Evolutionary conservation across 495 filamentous ascomycete genomes (phyloP).

Genomic region (Chaetomium fimeti): DNA sequence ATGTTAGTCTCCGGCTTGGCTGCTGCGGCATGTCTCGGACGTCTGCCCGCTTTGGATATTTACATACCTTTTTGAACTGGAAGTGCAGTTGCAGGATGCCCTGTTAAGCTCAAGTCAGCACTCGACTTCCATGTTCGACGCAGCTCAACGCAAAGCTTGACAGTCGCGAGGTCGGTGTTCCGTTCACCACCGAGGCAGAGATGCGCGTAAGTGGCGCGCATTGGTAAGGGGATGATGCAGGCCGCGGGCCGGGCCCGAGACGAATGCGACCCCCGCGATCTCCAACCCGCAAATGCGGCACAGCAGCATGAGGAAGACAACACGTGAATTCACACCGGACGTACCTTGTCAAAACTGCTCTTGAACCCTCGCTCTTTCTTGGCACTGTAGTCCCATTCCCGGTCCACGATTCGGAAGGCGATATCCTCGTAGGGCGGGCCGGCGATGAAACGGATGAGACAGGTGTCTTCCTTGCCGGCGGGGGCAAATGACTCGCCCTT

Average conservation of each 20-base stretch:
- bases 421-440: slow-evolving; percentile 97
- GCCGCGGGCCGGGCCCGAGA: slow-evolving; percentile 19
- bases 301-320: slow-evolving; percentile 19
- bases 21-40: not conserved
- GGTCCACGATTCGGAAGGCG: slow-evolving; percentile 96
- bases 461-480: slow-evolving; percentile 97
- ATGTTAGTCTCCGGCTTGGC: slow-evolving; percentile 42
- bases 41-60: not conserved
- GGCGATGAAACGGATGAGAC: slow-evolving; percentile 91
- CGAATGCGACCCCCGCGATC: slow-evolving; percentile 11
- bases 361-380: slow-evolving; percentile 93
- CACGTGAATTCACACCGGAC: slow-evolving; percentile 31
- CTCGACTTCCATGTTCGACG: not conserved
- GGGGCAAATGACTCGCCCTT: slow-evolving; percentile 89
- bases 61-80: slow-evolving; percentile 80
- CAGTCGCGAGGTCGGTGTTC: not conserved
- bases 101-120: slow-evolving; percentile 46
- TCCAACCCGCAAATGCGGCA: slow-evolving; percentile 10
- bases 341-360: slow-evolving; percentile 96
- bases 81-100: slow-evolving; percentile 97
- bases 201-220: slow-evolving; percentile 18
- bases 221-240: slow-evolving; percentile 14
- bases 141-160: slow-evolving; percentile 11
- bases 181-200: slow-evolving; percentile 7
- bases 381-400: slow-evolving; percentile 98